Evolutionary conservation across 73 alveolate species (phyloP).

Genomic region (Tetrahymena thermophila): DNA sequence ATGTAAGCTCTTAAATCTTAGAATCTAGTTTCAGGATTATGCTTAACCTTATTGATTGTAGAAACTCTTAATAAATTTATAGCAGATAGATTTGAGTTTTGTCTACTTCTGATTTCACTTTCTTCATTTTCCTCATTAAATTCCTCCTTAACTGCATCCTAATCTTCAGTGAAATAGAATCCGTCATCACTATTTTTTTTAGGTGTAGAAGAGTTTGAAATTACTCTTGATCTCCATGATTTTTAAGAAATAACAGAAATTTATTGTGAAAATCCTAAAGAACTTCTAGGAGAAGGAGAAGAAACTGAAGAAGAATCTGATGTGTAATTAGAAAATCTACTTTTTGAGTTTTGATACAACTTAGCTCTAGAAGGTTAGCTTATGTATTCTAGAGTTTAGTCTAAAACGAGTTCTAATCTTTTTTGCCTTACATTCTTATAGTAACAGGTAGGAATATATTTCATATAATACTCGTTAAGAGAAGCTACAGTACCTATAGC

Average conservation of each 20-base stretch:
- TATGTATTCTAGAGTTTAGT: background rate
- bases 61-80: background rate
- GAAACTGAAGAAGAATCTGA: background rate
- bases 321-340: background rate
- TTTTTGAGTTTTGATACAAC: background rate
- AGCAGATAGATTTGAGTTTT: background rate
- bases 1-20: background rate
- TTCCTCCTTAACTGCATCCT: background rate
- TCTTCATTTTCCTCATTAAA: background rate
- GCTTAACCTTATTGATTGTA: background rate
- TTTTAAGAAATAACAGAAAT: background rate
- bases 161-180: background rate
- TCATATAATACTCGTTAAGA: background rate
- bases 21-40: background rate
- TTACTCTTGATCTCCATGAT: background rate
- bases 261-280: background rate
- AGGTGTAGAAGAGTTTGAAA: background rate
- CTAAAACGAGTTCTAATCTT: background rate
- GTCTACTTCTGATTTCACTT: background rate
- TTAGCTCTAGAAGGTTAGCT: background rate
- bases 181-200: background rate
- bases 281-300: background rate
- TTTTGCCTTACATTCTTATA: background rate
- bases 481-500: background rate
- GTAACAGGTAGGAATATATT: background rate